Base-by-base conservation (phyloP, 495 filamentous ascomycete species). In the Daldinia loculata region DNA sequence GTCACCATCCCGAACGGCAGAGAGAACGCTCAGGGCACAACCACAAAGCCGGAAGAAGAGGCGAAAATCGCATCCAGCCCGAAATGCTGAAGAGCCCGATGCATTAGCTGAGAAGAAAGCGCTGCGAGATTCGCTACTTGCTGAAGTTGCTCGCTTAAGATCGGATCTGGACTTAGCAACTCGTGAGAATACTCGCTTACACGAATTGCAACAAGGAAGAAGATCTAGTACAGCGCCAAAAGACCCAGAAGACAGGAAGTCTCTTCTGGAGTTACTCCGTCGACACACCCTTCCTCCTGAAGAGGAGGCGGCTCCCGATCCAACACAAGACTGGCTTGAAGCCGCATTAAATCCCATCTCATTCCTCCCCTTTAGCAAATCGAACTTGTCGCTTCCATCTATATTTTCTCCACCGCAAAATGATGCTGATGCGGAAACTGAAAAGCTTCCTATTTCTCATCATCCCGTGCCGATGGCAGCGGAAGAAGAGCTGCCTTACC, bases 401-500 rank as follows among this genome's bases (percentile, higher is more conserved):
- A 19, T 66, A 48, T 63, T 70, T 39, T 9, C 63, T 58, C 26
- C 62, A 6, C 70, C 38, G 55, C 55, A 56, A 9, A 50, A 51
- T 6, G 8, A 32, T 38, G 39, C 38, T 0, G 17, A 57, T 43
- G 64, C 72, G 61, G 45, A 75, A 0, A 61, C 71, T 1, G 63
- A 78, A 19, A 61, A 77, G 1, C 74, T 75, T 3, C 73, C 80
- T 2, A 74, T 80, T 19, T 89, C 87, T 1, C 85, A 89, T 72
- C 80, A 82, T 57, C 87, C 88, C 6, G 45, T 89, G 9, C 70
- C 81, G 12, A 81, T 89, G 71, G 74, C 78, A 0, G 77, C 80
- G 12, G 80, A 80, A 2, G 83, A 88, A 71, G 84, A 86, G 60
- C 77, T 89, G 2, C 86, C 87, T 6, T 88, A 83, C 71, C 83